Percentiles rank a stretch among this genome's conserved stretches.
Evolutionary conservation across 2,329 filamentous ascomycete species (phyloP).

Genomic region (Alternaria sp.): DNA sequence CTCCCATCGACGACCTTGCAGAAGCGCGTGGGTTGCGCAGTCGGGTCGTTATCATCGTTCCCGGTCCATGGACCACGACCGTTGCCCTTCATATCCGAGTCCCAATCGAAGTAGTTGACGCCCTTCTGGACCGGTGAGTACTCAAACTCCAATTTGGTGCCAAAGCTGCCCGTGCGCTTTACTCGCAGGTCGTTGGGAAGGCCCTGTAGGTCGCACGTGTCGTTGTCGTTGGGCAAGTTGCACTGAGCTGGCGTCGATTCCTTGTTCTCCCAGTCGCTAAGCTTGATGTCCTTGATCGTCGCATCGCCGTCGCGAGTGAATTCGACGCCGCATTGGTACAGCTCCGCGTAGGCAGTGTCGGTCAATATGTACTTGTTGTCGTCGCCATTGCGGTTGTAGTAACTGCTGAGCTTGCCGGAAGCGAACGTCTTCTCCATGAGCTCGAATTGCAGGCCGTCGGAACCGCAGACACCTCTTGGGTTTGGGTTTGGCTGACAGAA

Average conservation of each 20-base stretch:
- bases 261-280: constrained; percentile 4
- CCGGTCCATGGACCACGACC: constrained; percentile 11
- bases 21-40: not conserved
- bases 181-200: constrained; percentile 11
- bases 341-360: constrained; percentile 5
- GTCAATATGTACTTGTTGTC: constrained; percentile 15
- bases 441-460: constrained; percentile 12
- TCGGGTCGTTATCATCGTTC: too few relatives aligned
- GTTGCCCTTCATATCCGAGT: constrained; percentile 9
- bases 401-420: constrained; percentile 12
- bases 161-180: constrained; percentile 8
- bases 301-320: constrained; percentile 9
- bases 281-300: constrained; percentile 2
- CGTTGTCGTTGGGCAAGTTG: not conserved
- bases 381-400: constrained; percentile 1
- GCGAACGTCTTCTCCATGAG: constrained; percentile 1
- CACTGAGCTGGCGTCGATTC: not conserved
- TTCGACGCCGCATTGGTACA: constrained; percentile 14
- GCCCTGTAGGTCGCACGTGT: constrained; percentile 3
- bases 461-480: constrained; percentile 1
- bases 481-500: constrained; percentile 7
- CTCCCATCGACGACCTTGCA: constrained; percentile 3
- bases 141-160: constrained; percentile 8
- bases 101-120: constrained; percentile 9
- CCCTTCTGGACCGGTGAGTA: constrained; percentile 2